Percentiles rank a stretch among this genome's conserved stretches.
Conservation (phyloP, 257 asterid species). For the Orobanche coerulescens region DNA sequence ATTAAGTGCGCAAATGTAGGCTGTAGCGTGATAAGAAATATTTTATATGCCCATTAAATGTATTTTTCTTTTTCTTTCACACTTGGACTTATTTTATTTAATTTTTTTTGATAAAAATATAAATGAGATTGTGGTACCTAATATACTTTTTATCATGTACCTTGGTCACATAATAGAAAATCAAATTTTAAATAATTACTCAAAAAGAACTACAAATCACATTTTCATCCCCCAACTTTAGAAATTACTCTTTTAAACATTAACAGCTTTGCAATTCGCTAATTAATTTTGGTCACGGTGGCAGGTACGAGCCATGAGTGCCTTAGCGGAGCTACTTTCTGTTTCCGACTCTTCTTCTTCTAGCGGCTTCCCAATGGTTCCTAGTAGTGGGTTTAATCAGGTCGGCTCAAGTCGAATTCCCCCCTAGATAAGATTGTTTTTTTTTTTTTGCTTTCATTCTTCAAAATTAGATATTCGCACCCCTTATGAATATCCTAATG, state of each 20-base stretch:
- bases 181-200: too few relatives aligned
- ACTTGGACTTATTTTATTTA: too few relatives aligned
- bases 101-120: too few relatives aligned
- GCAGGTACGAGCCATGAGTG: slow-evolving; percentile 84
- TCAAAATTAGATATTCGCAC: slow-evolving; percentile 26
- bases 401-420: slow-evolving; percentile 34
- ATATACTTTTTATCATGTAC: too few relatives aligned
- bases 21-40: too few relatives aligned
- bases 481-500: slow-evolving; percentile 31
- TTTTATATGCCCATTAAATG: too few relatives aligned
- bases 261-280: not conserved
- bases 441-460: not conserved
- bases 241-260: not conserved
- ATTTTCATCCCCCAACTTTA: too few relatives aligned
- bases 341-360: slow-evolving; percentile 39
- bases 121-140: too few relatives aligned
- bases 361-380: slow-evolving; percentile 19
- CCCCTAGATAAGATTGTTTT: slow-evolving; percentile 31
- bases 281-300: not conserved
- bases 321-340: slow-evolving; percentile 71
- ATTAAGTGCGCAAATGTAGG: too few relatives aligned
- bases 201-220: too few relatives aligned
- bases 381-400: slow-evolving; percentile 28
- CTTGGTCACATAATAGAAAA: too few relatives aligned
- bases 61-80: too few relatives aligned